Percentiles rank a stretch among this genome's conserved stretches.
phyloP scores from a whole-genome alignment of 352 stramenopile species.

The Pythium inflatum region DNA sequence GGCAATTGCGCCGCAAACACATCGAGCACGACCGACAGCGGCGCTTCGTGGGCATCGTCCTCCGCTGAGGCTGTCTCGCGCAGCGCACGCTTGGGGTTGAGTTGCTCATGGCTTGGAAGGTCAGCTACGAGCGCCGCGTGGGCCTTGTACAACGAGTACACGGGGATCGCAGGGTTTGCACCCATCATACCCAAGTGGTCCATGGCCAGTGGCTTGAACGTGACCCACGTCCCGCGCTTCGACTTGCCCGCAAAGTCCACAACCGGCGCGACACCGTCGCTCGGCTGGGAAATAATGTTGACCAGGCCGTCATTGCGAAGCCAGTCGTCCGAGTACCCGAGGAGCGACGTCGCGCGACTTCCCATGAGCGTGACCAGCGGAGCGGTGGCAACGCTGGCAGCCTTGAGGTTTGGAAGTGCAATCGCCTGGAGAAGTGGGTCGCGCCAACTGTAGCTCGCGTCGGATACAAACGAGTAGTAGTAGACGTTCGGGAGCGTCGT shows the following conservation, averaged over 20 bases:
- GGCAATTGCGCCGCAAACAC: slow-evolving; percentile 9
- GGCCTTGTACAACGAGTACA: slow-evolving; percentile 21
- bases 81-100: too few species aligned
- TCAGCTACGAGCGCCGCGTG: slow-evolving; percentile 13
- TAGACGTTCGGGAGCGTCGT: slow-evolving; percentile 49
- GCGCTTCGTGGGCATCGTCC: neutral
- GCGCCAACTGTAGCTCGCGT: slow-evolving; percentile 36
- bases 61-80: neutral
- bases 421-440: slow-evolving; percentile 45
- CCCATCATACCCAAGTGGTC: slow-evolving; percentile 28
- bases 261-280: slow-evolving; percentile 26
- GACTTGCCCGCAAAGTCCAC: slow-evolving; percentile 23
- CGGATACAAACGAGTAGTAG: slow-evolving; percentile 55
- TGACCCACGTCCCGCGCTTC: slow-evolving; percentile 29
- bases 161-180: neutral
- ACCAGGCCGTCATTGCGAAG: slow-evolving; percentile 40
- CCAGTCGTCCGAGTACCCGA: slow-evolving; percentile 44
- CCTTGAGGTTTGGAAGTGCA: slow-evolving; percentile 43
- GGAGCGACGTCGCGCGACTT: slow-evolving; percentile 37
- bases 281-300: slow-evolving; percentile 31
- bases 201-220: slow-evolving; percentile 17
- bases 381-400: slow-evolving; percentile 37
- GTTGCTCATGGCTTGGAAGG: slow-evolving; percentile 21
- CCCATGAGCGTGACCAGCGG: slow-evolving; percentile 46
- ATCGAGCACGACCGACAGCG: slow-evolving; percentile 8